Base-by-base conservation (phyloP, 2,329 filamentous ascomycete genomes). In the Calycina marina region DNA sequence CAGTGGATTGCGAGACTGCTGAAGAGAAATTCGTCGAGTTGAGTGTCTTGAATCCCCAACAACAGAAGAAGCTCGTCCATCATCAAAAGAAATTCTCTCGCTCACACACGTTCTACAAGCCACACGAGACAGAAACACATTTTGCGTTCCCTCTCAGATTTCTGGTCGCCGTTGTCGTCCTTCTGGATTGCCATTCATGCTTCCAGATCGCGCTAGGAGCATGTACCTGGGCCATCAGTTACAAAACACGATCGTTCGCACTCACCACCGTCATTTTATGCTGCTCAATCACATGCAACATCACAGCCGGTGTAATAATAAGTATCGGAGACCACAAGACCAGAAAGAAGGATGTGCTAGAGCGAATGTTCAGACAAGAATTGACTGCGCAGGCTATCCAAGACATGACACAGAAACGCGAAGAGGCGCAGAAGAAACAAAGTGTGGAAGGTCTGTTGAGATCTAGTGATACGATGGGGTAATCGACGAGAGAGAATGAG, bases 21-120 rank as follows among this genome's bases (percentile, higher is more conserved):
- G 39, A 44, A 25, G 35, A 38, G n/a, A 32, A 35, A 20, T 17
- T 26, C 17, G 16, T 14, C 22, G 65, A 74, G 45, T 68, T 62
- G 40, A 71, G 71, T 0, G 76, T 83, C 4, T 61, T 90, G 3
- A 73, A 62, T 1, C 59, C 60, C 4, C 57, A 67, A 37, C 78
- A 90, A 51, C 77, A 85, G 48, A 64, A 65, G 38, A 70, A 67
- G 30, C 65, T 92, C 6, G 65, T 75, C 31, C 76, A 90, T 50
- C 83, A 92, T 48, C 78, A 86, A 49, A 67, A 63, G 43, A 88
- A 86, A 48, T 79, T 90, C 48, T 67, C 77, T 49, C 83, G 78
- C 44, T 84, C 77, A 0, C 83, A 92, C 52, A 85, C 79, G 4
- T 92, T 88, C 55, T 92, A 92, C 62, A 86, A 86, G 47, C 82